These are phyloP conservation scores for Lichtheimia ornata DNA, from an alignment of 371 early-diverging fungal genomes.

Conservation along the genomic window DNA sequence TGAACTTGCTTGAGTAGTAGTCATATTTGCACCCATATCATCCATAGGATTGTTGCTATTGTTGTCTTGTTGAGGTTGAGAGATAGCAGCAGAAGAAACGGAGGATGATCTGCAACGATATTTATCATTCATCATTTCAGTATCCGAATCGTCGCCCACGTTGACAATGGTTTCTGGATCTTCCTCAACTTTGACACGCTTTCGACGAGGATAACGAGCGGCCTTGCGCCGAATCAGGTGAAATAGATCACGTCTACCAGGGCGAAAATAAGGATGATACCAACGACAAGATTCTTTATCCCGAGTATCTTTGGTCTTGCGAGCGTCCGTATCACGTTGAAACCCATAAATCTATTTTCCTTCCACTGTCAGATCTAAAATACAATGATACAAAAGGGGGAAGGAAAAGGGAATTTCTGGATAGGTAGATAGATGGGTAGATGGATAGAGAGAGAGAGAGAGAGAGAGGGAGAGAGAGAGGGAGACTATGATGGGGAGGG, in stretches of 20 bases:
- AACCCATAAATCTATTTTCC: slow-evolving; percentile 52
- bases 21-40: neutral
- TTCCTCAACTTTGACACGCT: slow-evolving; percentile 24
- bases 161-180: slow-evolving; percentile 44
- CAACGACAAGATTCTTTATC: slow-evolving; percentile 55
- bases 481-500: neutral
- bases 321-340: slow-evolving; percentile 56
- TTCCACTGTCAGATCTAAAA: neutral
- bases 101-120: slow-evolving; percentile 21
- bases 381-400: neutral
- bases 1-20: slow-evolving; percentile 3
- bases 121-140: slow-evolving; percentile 19
- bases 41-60: neutral
- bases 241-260: slow-evolving; percentile 48
- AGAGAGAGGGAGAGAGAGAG: neutral
- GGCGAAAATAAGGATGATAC: slow-evolving; percentile 53
- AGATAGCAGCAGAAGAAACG: slow-evolving; percentile 15
- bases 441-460: neutral
- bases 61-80: slow-evolving; percentile 6
- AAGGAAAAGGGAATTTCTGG: too few relatives aligned
- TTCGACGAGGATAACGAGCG: slow-evolving; percentile 38
- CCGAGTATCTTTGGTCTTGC: slow-evolving; percentile 54
- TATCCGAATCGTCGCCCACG: slow-evolving; percentile 37
- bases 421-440: neutral
- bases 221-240: slow-evolving; percentile 52